Base-by-base conservation (phyloP, 495 filamentous ascomycete genomes). In the Penicillium paxilli region DNA sequence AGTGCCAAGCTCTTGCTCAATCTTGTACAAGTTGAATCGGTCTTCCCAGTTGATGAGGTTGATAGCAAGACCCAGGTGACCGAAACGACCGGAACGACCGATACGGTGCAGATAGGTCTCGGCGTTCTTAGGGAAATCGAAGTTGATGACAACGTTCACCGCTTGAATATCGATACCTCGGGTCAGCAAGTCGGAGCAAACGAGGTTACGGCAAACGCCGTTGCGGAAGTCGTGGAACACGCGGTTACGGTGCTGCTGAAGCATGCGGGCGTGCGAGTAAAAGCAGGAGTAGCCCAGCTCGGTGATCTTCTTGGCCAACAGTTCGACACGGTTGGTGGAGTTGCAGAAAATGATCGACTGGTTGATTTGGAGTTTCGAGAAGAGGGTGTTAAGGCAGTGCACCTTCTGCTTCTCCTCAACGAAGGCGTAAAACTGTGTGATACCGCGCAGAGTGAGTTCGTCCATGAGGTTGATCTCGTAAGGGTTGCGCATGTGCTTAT, bases 281-380 rank as follows among this genome's bases (percentile, higher is more conserved):
- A 97, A 99, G 78, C 94, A 99, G 10, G 95, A 98, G 73, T 98
- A 99, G 35, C 94, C 94, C 51, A 99, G 82, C 68, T 99, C 94
- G 12, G 95, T 98, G 66, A 99, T 99, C 71, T 98, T 99, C 79
- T 99, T 99, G 28, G 94, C 94, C 17, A 99, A 81, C 16, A 99
- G 79, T 70, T 99, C 94, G 16, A 99, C 94, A 40, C 94, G 91
- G 66, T 96, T 97, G 35, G 94, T 98, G 35, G 95, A 98, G 69
- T 99, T 99, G 80, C 94, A 99, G 77, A 99, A 99, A 64, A 99
- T 99, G 76, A 99, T 99, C 45, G 95, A 98, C 78, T 99, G 94
- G 71, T 99, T 99, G 74, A 99, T 99, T 72, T 98, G 94, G 11
- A 99, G 85, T 74, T 96, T 96, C 48, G 90, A 95, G 80, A 99